A percentile compares a stretch with the other conserved stretches of the same genome.
Evolutionary conservation across 192 early-diverging fungal genomes (phyloP).

Genomic region (Spizellomyces punctatus): DNA sequence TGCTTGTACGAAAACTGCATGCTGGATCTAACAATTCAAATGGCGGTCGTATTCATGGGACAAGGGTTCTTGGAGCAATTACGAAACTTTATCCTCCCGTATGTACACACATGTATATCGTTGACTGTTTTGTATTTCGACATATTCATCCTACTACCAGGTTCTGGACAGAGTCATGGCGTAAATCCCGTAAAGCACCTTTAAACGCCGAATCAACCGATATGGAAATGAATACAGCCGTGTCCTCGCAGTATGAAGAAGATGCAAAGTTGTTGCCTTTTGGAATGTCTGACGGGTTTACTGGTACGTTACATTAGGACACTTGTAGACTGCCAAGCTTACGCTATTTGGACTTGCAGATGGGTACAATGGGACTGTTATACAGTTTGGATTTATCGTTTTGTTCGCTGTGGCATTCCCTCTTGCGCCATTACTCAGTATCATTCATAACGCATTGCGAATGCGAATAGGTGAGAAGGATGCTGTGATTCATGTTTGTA

Average conservation of each 20-base stretch:
- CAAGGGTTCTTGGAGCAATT: constrained; percentile 52
- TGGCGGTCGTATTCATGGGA: constrained; percentile 67
- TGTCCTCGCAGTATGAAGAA: not conserved
- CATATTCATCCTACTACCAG: not conserved
- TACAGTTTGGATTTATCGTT: constrained; percentile 73
- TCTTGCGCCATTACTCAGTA: constrained; percentile 67
- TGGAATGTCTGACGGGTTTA: not conserved
- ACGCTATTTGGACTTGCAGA: not conserved
- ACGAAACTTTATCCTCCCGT: constrained; percentile 52
- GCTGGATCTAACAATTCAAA: constrained; percentile 56
- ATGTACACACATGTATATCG: constrained; percentile 7
- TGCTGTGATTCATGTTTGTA: not conserved
- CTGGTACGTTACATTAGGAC: not conserved
- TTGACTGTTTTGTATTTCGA: not conserved
- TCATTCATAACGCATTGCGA: constrained; percentile 61
- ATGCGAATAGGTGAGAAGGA: constrained; percentile 59
- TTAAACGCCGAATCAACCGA: not conserved
- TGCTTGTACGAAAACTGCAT: constrained; percentile 40
- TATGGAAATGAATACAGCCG: not conserved
- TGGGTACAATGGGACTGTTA: constrained; percentile 33
- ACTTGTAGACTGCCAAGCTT: not conserved
- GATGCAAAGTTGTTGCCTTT: constrained; percentile 5
- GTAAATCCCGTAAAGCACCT: not conserved
- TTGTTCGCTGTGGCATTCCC: constrained; percentile 71
- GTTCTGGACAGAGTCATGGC: not conserved